Conservation (phyloP, 2,329 filamentous ascomycete species). For the Fusarium heterosporum region DNA sequence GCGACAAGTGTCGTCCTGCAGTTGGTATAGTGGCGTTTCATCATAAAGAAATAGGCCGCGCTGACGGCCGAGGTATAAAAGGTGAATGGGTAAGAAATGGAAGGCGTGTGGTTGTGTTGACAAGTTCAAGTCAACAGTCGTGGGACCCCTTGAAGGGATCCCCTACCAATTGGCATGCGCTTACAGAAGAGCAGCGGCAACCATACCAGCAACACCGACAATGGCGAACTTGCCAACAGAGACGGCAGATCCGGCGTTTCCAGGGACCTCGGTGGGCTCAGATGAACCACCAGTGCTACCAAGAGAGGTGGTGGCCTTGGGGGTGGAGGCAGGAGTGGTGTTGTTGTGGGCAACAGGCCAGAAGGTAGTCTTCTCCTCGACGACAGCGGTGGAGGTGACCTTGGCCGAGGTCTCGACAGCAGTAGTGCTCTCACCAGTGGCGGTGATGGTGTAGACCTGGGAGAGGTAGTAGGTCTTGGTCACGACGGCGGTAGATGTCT, state of each 20-base stretch:
- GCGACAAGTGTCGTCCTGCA: conserved; percentile 40
- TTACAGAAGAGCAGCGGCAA: conserved; percentile 66
- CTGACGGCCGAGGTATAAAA: conserved; percentile 31
- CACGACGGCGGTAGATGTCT: conserved; percentile 62
- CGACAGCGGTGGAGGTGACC: conserved; percentile 24
- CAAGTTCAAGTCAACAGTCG: conserved; percentile 35
- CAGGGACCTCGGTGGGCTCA: conserved; percentile 52
- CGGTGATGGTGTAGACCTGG: conserved; percentile 56
- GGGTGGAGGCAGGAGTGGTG: conserved; percentile 45
- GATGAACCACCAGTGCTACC: conserved; percentile 43
- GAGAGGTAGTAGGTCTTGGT: conserved; percentile 66
- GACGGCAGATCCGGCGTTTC: conserved; percentile 58
- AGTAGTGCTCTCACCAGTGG: conserved; percentile 50
- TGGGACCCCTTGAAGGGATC: conserved; percentile 4
- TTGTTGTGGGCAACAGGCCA: conserved; percentile 46
- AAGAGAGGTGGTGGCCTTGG: conserved; percentile 36
- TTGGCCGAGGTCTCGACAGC: conserved; percentile 39
- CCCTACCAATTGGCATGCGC: conserved; percentile 11
- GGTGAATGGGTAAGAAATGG: conserved; percentile 38
- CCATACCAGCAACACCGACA: conserved; percentile 63
- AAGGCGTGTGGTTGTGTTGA: conserved; percentile 36
- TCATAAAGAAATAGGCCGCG: conserved; percentile 42
- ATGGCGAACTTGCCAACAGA: conserved; percentile 59
- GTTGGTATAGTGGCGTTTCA: conserved; percentile 46
- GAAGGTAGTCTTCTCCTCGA: conserved; percentile 36